Conservation (phyloP, 768 basidiomycete genomes). For the Sporobolomyces roseus region DNA sequence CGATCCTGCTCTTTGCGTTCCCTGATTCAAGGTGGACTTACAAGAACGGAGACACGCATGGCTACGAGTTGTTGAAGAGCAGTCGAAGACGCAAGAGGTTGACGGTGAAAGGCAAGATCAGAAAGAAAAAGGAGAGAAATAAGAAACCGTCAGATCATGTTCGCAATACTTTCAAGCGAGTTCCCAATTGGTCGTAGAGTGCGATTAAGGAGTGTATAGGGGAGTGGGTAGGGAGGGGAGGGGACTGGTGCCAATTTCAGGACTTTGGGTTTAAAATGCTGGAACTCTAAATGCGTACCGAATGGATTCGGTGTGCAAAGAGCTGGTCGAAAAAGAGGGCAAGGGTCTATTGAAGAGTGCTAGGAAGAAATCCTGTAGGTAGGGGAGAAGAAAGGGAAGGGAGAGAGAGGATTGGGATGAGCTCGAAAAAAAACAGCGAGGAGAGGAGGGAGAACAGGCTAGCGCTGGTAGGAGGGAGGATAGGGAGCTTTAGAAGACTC, state of each 20-base stretch:
- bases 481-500: not conserved
- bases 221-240: no score
- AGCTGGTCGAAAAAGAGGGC: not conserved
- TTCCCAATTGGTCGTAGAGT: not conserved
- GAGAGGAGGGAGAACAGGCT: not conserved
- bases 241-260: constrained; percentile 27
- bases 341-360: not conserved
- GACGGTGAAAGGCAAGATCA: not conserved
- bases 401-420: not conserved
- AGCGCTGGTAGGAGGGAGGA: not conserved
- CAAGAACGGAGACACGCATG: constrained; percentile 43
- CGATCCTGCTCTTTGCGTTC: not conserved
- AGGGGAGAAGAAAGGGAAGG: not conserved
- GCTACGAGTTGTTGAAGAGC: constrained; percentile 3
- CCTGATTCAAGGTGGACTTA: not conserved
- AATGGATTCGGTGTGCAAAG: constrained; percentile 8
- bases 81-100: not conserved
- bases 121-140: not conserved
- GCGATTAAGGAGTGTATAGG: no score
- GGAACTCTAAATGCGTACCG: constrained; percentile 26
- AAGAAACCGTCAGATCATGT: not conserved
- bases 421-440: not conserved
- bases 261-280: constrained; percentile 19
- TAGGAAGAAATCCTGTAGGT: constrained; percentile 6
- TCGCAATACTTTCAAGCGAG: not conserved